Evolutionary conservation across 768 basidiomycete species (phyloP).

Genomic region (Trichaptum fuscoviolaceum): DNA sequence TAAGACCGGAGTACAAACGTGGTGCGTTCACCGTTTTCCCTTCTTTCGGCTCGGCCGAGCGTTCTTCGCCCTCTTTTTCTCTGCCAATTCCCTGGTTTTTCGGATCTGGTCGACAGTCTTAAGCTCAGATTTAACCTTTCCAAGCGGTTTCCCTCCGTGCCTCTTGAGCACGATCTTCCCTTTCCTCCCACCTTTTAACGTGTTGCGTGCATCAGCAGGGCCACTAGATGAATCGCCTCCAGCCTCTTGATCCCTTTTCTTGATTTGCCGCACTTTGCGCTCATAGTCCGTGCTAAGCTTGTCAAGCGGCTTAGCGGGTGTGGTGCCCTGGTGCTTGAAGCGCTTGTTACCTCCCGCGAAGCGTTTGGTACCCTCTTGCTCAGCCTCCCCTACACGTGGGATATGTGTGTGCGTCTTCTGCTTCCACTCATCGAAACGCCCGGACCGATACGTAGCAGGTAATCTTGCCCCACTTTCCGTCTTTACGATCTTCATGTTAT

Average conservation of each 20-base stretch:
- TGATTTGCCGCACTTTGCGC: slow-evolving; percentile 57
- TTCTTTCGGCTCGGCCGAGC: slow-evolving; percentile 59
- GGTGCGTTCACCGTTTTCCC: slow-evolving; percentile 30
- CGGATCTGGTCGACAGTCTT: slow-evolving; percentile 86
- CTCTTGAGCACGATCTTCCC: slow-evolving; percentile 34
- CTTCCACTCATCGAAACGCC: slow-evolving; percentile 95
- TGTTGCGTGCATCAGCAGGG: slow-evolving; percentile 20
- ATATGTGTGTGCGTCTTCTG: slow-evolving; percentile 65
- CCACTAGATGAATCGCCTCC: slow-evolving; percentile 15
- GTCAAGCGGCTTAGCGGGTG: slow-evolving; percentile 70
- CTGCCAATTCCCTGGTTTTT: slow-evolving; percentile 59
- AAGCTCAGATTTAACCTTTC: slow-evolving; percentile 74
- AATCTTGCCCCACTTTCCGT: slow-evolving; percentile 90
- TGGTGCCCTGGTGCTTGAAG: slow-evolving; percentile 68
- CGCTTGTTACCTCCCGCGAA: slow-evolving; percentile 42
- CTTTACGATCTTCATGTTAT: slow-evolving; percentile 90
- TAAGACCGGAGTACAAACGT: background rate
- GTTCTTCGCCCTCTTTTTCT: slow-evolving; percentile 72
- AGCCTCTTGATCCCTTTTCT: slow-evolving; percentile 45
- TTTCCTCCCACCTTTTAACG: slow-evolving; percentile 27
- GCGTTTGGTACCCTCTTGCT: slow-evolving; percentile 37
- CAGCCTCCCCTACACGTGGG: slow-evolving; percentile 80
- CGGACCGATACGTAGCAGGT: slow-evolving; percentile 89
- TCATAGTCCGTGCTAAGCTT: slow-evolving; percentile 69
- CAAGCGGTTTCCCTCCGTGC: slow-evolving; percentile 54